Base-by-base conservation (phyloP, 1,139 yeast species). In the Hyphopichia pseudoburtonii region DNA sequence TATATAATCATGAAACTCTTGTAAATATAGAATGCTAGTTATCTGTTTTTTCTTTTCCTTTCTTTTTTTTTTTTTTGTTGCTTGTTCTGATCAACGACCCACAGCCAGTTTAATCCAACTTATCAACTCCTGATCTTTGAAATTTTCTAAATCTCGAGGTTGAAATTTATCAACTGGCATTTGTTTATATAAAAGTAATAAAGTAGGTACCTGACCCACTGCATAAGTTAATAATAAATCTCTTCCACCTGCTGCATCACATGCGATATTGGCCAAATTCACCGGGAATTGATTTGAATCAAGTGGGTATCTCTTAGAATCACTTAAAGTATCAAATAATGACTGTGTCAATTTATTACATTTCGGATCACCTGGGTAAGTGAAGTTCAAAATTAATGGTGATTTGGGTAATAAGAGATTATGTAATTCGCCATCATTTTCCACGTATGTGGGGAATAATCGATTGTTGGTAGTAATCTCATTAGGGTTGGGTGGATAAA, bases 311-410 rank as follows among this genome's bases (percentile, higher is more conserved):
- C 72, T 71, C 21, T 69, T 70, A 17, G 81, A 72, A 46, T 80
- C 78, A 38, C 75, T 56, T 33, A 74, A 42, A 60, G 73, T 40
- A 70, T 79, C 54, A 76, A 78, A 82, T 40, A 87, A 62, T 2
- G 82, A 73, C 28, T 78, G 78, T 2, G 94, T 84, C 34, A 85
- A 70, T 44, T 70, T 70, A 53, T 84, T 80, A 44, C 84, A 78
- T 31, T 71, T 64, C 3, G 74, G 67, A 48, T 84, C 87, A 7
- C 88, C 87, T 40, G 82, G 69, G 33, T 78, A 65, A 1, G 90
- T 85, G 62, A 87, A 87, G 54, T 86, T 85, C 47, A 86, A 68
- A 38, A 86, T 60, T 37, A 86, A 60, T 2, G 95, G 94, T 28
- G 76, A 70, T 43, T 74, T 74, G 40, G 66, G 65, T n/a, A 77